phyloP scores from a whole-genome alignment of 2,329 filamentous ascomycete genomes.

The Ceratocystis colombiana region DNA sequence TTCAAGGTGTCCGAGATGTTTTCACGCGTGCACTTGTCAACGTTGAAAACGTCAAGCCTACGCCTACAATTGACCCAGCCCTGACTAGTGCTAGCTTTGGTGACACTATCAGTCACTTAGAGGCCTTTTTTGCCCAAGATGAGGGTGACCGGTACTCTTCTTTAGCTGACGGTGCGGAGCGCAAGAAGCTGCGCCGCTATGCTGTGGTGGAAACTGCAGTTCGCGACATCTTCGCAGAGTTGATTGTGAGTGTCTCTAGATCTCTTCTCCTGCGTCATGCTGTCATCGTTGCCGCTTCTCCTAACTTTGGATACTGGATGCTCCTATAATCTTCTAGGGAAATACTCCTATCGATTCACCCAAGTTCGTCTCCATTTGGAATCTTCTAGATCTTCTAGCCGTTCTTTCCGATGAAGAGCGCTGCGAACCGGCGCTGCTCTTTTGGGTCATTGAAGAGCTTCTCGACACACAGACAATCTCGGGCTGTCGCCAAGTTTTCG shows the following conservation, averaged over 20 bases:
- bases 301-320: no score
- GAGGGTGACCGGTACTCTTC: conserved; percentile 29
- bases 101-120: conserved; percentile 39
- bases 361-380: conserved; percentile 78
- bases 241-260: conserved; percentile 52
- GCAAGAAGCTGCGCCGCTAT: conserved; percentile 43
- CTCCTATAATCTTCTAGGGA: conserved; percentile 37
- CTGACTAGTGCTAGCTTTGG: conserved; percentile 59
- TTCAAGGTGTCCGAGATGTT: conserved; percentile 44
- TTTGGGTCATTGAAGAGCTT: conserved; percentile 88
- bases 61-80: conserved; percentile 58
- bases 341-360: conserved; percentile 65
- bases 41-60: conserved; percentile 50
- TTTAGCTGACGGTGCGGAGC: conserved; percentile 31
- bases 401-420: conserved; percentile 73
- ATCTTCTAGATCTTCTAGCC: conserved; percentile 82
- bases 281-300: no score
- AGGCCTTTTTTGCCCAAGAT: conserved; percentile 33
- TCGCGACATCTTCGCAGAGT: conserved; percentile 65
- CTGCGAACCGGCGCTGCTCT: conserved; percentile 68
- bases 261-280: no score
- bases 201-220: conserved; percentile 75
- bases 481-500: conserved; percentile 82
- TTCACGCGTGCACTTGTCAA: conserved; percentile 49
- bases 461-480: conserved; percentile 92